Evolutionary conservation across 2,329 filamentous ascomycete species (phyloP).

Genomic region (Aspergillus sp.): DNA sequence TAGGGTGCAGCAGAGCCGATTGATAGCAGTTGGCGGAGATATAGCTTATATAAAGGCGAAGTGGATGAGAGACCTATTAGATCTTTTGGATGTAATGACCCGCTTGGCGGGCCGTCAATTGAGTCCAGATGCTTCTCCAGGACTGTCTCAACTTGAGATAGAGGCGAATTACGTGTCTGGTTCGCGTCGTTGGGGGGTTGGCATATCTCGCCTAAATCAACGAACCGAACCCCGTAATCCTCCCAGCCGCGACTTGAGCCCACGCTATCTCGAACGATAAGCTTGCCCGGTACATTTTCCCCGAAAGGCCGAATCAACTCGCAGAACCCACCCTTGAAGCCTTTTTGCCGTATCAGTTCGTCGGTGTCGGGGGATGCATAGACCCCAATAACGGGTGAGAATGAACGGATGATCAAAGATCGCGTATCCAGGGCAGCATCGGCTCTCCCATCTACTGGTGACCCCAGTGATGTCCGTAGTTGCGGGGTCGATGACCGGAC

Average conservation of each 20-base stretch:
- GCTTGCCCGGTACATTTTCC: conserved; percentile 80
- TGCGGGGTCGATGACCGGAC: conserved; percentile 56
- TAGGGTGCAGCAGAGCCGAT: conserved; percentile 75
- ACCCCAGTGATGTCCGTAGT: conserved; percentile 47
- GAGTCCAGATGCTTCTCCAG: conserved; percentile 77
- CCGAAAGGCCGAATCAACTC: conserved; percentile 89
- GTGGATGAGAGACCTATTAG: conserved; percentile 42
- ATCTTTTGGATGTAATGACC: conserved; percentile 30
- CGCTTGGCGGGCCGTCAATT: conserved; percentile 58
- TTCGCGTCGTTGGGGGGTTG: conserved; percentile 36
- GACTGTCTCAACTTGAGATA: conserved; percentile 71
- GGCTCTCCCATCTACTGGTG: conserved; percentile 53
- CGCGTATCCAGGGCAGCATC: conserved; percentile 57
- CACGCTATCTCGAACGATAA: conserved; percentile 86
- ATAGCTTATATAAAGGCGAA: conserved; percentile 82
- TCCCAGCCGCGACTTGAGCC: conserved; percentile 81
- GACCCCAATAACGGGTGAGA: conserved; percentile 85
- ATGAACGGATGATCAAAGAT: conserved; percentile 74
- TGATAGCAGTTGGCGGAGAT: conserved; percentile 79
- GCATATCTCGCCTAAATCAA: conserved; percentile 57
- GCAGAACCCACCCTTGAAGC: conserved; percentile 77
- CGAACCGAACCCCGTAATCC: conserved; percentile 87
- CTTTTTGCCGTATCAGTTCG: conserved; percentile 75
- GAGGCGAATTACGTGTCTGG: conserved; percentile 36
- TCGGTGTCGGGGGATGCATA: conserved; percentile 87